These are phyloP conservation scores for Neofusicoccum sp. DNA, from an alignment of 2,329 filamentous ascomycete species.

Conservation along the genomic window DNA sequence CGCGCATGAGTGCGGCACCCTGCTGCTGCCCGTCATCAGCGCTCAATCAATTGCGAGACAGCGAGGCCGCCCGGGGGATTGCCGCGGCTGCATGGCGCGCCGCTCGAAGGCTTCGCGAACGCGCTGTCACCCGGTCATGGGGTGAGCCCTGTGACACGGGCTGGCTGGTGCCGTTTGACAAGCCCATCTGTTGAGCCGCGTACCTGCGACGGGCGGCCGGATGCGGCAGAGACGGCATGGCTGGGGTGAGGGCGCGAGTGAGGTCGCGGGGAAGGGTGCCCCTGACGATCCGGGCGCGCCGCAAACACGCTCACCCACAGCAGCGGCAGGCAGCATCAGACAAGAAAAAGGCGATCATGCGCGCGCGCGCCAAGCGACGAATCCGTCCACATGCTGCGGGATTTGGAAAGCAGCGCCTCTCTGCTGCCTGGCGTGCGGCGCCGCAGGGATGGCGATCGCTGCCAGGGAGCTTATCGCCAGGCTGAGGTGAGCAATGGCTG, in stretches of 20 bases:
- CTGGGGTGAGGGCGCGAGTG: not conserved
- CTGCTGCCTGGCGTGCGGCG: slow-evolving; percentile 11
- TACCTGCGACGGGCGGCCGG: not conserved
- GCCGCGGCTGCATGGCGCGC: not conserved
- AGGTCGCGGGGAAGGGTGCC: not conserved
- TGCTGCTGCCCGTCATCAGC: slow-evolving; percentile 7
- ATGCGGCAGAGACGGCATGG: not conserved
- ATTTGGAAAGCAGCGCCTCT: not conserved
- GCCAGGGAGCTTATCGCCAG: slow-evolving; percentile 14
- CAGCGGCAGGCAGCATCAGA: slow-evolving; percentile 7
- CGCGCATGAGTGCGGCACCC: slow-evolving; percentile 3
- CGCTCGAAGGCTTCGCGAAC: not conserved
- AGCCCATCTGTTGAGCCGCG: slow-evolving; percentile 1
- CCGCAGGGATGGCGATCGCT: slow-evolving; percentile 12
- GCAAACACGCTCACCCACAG: not conserved
- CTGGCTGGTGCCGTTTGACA: slow-evolving; percentile 1
- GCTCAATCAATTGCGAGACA: slow-evolving; percentile 4
- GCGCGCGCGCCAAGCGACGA: not conserved
- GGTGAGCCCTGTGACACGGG: not conserved
- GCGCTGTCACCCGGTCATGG: not conserved
- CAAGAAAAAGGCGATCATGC: slow-evolving; percentile 8
- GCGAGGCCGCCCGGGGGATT: not conserved
- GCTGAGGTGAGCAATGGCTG: slow-evolving; percentile 7
- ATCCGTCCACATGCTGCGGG: not conserved
- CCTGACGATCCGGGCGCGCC: slow-evolving; percentile 14